These are phyloP conservation scores for Paraphaeosphaeria sporulosa DNA, from an alignment of 2,329 filamentous ascomycete genomes.

Conservation along the genomic window DNA sequence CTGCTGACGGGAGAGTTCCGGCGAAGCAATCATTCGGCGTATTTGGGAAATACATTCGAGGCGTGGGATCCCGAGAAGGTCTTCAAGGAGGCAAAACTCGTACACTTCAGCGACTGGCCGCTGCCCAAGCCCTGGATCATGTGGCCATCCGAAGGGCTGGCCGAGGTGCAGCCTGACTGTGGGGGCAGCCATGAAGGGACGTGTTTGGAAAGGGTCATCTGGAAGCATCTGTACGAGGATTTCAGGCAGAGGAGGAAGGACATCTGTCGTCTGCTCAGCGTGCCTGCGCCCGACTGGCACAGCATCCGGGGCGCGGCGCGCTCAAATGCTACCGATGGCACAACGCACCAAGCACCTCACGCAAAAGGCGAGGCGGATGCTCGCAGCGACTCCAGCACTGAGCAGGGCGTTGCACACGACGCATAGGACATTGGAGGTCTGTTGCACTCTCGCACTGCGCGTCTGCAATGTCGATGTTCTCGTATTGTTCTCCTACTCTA, in stretches of 20 bases:
- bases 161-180: slow-evolving; percentile 57
- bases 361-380: slow-evolving; percentile 15
- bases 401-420: slow-evolving; percentile 15
- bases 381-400: slow-evolving; percentile 2
- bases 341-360: slow-evolving; percentile 30
- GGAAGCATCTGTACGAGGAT: slow-evolving; percentile 55
- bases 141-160: slow-evolving; percentile 51
- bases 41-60: slow-evolving; percentile 61
- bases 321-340: slow-evolving; percentile 33
- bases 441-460: slow-evolving; percentile 8
- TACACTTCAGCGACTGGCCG: slow-evolving; percentile 78
- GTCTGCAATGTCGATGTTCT: background rate
- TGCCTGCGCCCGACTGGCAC: slow-evolving; percentile 49
- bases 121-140: slow-evolving; percentile 70
- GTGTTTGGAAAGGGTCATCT: slow-evolving; percentile 52
- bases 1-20: slow-evolving; percentile 71
- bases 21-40: slow-evolving; percentile 58
- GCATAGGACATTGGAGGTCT: background rate
- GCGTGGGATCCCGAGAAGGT: slow-evolving; percentile 66
- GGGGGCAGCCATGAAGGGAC: slow-evolving; percentile 37
- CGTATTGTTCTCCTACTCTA: background rate
- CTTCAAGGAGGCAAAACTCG: slow-evolving; percentile 67
- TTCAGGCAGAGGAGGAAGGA: slow-evolving; percentile 53
- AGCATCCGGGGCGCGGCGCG: slow-evolving; percentile 33
- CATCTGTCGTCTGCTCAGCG: slow-evolving; percentile 49